Conservation (phyloP, 192 early-diverging fungal genomes). For the Linnemannia exigua region DNA sequence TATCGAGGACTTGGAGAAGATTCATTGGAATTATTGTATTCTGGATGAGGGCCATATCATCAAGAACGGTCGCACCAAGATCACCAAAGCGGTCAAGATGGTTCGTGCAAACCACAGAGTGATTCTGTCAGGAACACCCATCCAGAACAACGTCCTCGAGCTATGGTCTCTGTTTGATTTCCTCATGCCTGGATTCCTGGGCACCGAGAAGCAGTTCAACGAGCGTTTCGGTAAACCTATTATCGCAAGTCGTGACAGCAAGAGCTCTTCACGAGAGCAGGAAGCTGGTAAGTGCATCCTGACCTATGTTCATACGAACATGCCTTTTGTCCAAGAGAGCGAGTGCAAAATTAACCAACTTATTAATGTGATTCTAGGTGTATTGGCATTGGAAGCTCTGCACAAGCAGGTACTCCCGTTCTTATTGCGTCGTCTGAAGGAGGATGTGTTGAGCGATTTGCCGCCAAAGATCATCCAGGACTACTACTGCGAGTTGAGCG, state of each 20-base stretch:
- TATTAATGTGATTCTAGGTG: conserved; percentile 58
- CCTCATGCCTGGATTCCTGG: conserved; percentile 98
- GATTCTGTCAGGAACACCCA: conserved; percentile 97
- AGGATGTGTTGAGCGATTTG: conserved; percentile 96
- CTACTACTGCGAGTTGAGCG: conserved; percentile 96
- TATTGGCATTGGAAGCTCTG: conserved; percentile 91
- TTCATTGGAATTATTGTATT: conserved; percentile 95
- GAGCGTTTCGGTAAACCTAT: conserved; percentile 96
- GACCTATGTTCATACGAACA: no score
- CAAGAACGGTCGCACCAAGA: conserved; percentile 94
- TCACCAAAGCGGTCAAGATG: conserved; percentile 94
- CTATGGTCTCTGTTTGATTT: conserved; percentile 99
- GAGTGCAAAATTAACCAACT: neutral
- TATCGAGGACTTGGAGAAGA: conserved; percentile 79
- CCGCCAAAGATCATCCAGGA: conserved; percentile 99
- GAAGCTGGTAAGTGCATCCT: conserved; percentile 63
- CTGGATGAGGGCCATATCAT: conserved; percentile 99
- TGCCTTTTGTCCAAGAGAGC: neutral
- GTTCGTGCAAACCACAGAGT: conserved; percentile 88
- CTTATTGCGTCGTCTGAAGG: conserved; percentile 95
- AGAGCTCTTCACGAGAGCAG: conserved; percentile 76
- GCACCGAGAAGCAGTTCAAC: conserved; percentile 95
- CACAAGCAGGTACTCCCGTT: conserved; percentile 98
- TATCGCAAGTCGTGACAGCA: conserved; percentile 89
- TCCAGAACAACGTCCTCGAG: conserved; percentile 97